Evolutionary conservation across 805 yeast species (phyloP).

Genomic region (Nakazawaea holstii): DNA sequence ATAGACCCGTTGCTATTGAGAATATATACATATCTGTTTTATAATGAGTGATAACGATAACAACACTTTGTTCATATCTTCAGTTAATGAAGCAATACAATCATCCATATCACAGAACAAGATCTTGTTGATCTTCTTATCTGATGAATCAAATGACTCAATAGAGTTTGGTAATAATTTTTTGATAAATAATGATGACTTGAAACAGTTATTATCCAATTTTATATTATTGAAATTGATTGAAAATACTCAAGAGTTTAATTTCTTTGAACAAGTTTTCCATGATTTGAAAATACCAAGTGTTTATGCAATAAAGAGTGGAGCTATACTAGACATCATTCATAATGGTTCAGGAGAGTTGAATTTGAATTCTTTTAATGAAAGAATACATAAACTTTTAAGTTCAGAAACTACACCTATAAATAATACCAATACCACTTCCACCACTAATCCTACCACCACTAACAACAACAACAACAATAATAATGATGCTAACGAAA

Average conservation of each 20-base stretch:
- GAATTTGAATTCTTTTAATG: conserved; percentile 21
- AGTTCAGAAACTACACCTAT: conserved; percentile 8
- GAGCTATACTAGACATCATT: conserved; percentile 39
- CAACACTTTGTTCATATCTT: conserved; percentile 1
- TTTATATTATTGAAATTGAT: conserved; percentile 37
- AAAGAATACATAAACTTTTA: conserved; percentile 18
- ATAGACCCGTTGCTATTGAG: too few species aligned
- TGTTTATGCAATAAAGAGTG: conserved; percentile 45
- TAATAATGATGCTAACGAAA: not conserved
- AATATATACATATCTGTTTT: not conserved
- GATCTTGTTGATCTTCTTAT: conserved; percentile 35
- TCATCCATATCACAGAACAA: conserved; percentile 28
- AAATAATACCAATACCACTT: conserved; percentile 1
- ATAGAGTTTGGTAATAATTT: conserved; percentile 17
- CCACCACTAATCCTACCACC: conserved; percentile 7
- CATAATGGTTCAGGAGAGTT: conserved; percentile 22
- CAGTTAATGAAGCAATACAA: conserved; percentile 29
- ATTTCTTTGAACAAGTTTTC: conserved; percentile 49
- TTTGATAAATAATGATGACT: conserved; percentile 15
- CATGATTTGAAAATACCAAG: conserved; percentile 49
- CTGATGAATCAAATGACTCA: conserved; percentile 20
- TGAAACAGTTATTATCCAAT: conserved; percentile 17
- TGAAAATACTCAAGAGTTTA: conserved; percentile 37
- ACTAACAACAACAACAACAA: conserved; percentile 5
- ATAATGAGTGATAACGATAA: not conserved